Evolutionary conservation across 148 eudicot genomes (phyloP), one percentile per base, ranked within the genome.

Genomic region (Polygonum aviculare): DNA sequence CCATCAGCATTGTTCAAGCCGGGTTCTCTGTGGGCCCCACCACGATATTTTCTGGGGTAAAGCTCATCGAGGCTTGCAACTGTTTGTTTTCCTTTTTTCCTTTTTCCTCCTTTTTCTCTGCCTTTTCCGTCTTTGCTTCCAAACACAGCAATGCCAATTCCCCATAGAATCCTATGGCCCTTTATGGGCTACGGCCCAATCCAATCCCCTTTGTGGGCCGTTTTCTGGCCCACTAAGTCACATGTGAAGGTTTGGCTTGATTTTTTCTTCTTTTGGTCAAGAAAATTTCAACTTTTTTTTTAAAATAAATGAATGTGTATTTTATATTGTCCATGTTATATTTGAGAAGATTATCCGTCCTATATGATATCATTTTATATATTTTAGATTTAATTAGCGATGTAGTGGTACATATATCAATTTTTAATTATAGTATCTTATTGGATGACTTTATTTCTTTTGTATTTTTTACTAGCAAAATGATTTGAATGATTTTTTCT

Each of bases 111-210:
- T 9, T 22, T 22, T 51, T 51, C 4, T 51, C 19, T 3, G 60
- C 4, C 60, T 54, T 54, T n/a, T 26, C 31, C 26, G 60, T 18
- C 7, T 52, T 62, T 62, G 69, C 69, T 62, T 62, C 72, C 10
- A 38, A 16, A 33, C 45, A 35, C 72, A 19, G 44, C 2, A 63
- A 33, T 63, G 70, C 2, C 2, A 33, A 15, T 26, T 26, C 31
- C 31, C 31, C 31, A 26, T 26, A 67, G 72, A 67, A 67, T 67
- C 72, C 72, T 67, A 67, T 67, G 72, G 40, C 63, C 63, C 63
- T 19, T 22, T 0, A 67, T 10, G 72, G 19, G n/a, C 19, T 5
- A 67, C 72, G 72, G 72, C 72, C 72, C 72, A 67, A 57, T 57
- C 21, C 63, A 7, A 21, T 21, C 21, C 40, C 18, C 41, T 36